phyloP scores from a whole-genome alignment of 306 rosid species.

The Vigna radiata region DNA sequence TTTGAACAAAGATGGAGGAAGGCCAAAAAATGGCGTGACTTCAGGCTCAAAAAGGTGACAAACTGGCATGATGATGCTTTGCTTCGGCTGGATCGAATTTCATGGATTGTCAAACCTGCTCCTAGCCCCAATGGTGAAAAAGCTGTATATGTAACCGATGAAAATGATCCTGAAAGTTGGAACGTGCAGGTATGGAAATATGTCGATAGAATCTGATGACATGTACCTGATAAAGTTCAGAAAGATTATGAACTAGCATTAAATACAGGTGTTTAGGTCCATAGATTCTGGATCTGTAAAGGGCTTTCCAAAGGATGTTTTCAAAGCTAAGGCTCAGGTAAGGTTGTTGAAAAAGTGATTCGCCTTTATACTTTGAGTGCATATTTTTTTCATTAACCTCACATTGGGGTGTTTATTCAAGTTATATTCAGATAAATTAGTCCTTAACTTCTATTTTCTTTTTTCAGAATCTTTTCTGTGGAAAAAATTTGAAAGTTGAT shows the following conservation, averaged over 20 bases:
- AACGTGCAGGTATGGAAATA: slow-evolving; percentile 67
- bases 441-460: slow-evolving; percentile 39
- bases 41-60: slow-evolving; percentile 62
- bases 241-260: slow-evolving; percentile 41
- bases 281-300: slow-evolving; percentile 85
- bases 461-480: slow-evolving; percentile 72
- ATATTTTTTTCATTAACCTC: slow-evolving; percentile 29
- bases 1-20: slow-evolving; percentile 83
- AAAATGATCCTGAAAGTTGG: slow-evolving; percentile 70
- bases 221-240: slow-evolving; percentile 19
- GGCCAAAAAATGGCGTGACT: slow-evolving; percentile 71
- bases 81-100: slow-evolving; percentile 66
- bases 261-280: slow-evolving; percentile 75
- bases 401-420: background rate
- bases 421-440: slow-evolving; percentile 21
- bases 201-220: slow-evolving; percentile 31
- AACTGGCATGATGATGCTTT: slow-evolving; percentile 74
- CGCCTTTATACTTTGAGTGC: slow-evolving; percentile 12
- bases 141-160: slow-evolving; percentile 49
- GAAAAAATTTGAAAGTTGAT: slow-evolving; percentile 77
- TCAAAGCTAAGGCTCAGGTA: slow-evolving; percentile 71
- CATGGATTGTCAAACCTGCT: slow-evolving; percentile 68
- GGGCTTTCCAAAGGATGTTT: slow-evolving; percentile 74
- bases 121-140: slow-evolving; percentile 51
- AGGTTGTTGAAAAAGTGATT: slow-evolving; percentile 6